Evolutionary conservation across 164 flowering plant genomes (phyloP).

Genomic region (Kingdonia uniflora): DNA sequence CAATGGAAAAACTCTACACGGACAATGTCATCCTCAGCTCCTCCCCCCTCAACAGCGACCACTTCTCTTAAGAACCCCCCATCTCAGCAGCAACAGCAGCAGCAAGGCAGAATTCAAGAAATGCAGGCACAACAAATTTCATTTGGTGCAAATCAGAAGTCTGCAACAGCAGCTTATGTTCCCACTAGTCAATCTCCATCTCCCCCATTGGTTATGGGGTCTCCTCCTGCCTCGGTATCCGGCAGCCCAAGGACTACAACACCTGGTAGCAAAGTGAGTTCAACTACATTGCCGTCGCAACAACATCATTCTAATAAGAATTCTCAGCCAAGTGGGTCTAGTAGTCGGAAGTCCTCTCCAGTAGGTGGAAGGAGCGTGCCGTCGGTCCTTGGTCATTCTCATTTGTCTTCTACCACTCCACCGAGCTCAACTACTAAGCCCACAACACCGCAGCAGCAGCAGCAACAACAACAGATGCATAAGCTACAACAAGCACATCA

Average conservation of each 20-base stretch:
- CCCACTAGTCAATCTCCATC: conserved; percentile 43
- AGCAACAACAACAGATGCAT: conserved; percentile 30
- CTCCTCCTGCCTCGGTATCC: conserved; percentile 59
- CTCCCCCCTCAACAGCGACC: conserved; percentile 31
- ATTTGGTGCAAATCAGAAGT: conserved; percentile 49
- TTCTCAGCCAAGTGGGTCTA: conserved; percentile 29
- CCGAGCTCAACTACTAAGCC: conserved; percentile 21
- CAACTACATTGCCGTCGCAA: conserved; percentile 34
- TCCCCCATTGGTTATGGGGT: conserved; percentile 43
- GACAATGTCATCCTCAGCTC: conserved; percentile 28
- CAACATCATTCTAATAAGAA: conserved; percentile 32
- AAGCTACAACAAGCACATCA: conserved; percentile 17
- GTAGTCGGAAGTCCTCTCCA: conserved; percentile 57
- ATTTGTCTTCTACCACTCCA: conserved; percentile 18
- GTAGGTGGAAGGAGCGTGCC: conserved; percentile 51
- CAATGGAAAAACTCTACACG: conserved; percentile 55
- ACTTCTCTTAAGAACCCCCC: conserved; percentile 44
- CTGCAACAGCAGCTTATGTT: conserved; percentile 27
- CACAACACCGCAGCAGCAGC: conserved; percentile 21
- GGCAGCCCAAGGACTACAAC: conserved; percentile 66
- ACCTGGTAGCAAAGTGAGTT: conserved; percentile 34
- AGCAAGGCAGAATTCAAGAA: conserved; percentile 29
- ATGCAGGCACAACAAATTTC: conserved; percentile 51
- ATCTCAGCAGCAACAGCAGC: conserved; percentile 35
- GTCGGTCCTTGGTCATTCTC: conserved; percentile 59